Evolutionary conservation across 2,329 filamentous ascomycete species (phyloP).

Genomic region (Aspergillus sergii): DNA sequence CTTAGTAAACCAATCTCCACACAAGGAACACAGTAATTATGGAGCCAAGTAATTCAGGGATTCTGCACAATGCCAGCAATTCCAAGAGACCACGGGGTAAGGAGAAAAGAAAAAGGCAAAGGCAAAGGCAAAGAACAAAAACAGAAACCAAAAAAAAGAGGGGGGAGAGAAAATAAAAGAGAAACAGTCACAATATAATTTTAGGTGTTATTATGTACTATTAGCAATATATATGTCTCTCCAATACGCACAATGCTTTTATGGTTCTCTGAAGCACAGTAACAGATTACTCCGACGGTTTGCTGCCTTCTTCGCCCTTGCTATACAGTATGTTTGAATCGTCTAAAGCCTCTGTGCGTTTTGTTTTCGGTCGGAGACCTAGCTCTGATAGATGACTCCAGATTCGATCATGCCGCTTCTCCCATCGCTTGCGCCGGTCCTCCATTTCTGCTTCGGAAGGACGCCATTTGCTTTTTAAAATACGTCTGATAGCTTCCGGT

Average conservation of each 20-base stretch:
- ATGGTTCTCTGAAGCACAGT: neutral
- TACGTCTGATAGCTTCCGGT: constrained; percentile 81
- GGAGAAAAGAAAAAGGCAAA: neutral
- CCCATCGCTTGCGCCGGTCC: constrained; percentile 47
- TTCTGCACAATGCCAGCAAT: too few species aligned
- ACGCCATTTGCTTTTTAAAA: constrained; percentile 64
- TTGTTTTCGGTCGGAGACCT: constrained; percentile 60
- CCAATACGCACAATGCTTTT: neutral
- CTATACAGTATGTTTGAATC: constrained; percentile 33
- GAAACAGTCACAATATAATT: neutral
- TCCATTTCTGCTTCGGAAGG: constrained; percentile 43
- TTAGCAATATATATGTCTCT: neutral
- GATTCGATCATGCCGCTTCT: constrained; percentile 47
- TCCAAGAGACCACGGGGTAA: too few species aligned
- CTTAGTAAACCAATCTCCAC: neutral
- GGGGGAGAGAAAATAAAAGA: neutral
- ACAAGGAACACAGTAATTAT: too few species aligned
- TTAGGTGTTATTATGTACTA: neutral
- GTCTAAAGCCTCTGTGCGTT: constrained; percentile 31
- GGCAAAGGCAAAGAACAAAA: neutral
- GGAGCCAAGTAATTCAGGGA: too few species aligned
- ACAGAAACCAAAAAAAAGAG: neutral
- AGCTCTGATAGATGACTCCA: constrained; percentile 50
- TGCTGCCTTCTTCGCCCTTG: constrained; percentile 6
- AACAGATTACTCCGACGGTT: neutral